phyloP scores from a whole-genome alignment of 2,329 filamentous ascomycete genomes.

The Alternaria panax region DNA sequence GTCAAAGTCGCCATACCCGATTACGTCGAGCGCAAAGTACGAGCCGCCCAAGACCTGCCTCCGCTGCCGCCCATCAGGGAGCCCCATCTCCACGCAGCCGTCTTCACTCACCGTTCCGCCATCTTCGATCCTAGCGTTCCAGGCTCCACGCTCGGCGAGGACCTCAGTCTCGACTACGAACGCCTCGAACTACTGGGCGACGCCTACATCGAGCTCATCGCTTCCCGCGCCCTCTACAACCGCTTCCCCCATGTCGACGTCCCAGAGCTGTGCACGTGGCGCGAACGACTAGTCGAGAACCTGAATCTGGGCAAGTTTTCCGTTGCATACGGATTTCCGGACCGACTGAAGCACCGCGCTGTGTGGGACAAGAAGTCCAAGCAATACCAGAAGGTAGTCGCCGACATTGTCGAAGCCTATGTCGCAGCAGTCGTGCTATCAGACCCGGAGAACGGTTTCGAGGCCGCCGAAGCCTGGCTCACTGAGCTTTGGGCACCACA shows the following conservation, averaged over 20 bases:
- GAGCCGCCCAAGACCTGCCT: conserved; percentile 55
- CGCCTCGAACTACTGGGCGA: conserved; percentile 89
- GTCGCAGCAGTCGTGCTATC: conserved; percentile 79
- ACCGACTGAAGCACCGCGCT: conserved; percentile 63
- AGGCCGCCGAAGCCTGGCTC: conserved; percentile 72
- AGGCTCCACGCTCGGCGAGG: conserved; percentile 23
- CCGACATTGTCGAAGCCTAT: conserved; percentile 91
- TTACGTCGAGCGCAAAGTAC: conserved; percentile 38
- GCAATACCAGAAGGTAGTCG: conserved; percentile 71
- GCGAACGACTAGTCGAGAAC: conserved; percentile 83
- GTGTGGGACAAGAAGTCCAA: conserved; percentile 40
- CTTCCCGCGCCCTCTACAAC: conserved; percentile 76
- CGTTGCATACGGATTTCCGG: conserved; percentile 72
- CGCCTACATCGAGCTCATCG: conserved; percentile 79
- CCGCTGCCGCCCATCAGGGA: conserved; percentile 69
- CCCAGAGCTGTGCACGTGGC: conserved; percentile 76
- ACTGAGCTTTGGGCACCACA: conserved; percentile 71
- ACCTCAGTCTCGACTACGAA: conserved; percentile 68
- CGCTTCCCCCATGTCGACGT: conserved; percentile 71
- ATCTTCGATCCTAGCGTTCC: conserved; percentile 30
- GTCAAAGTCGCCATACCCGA: conserved; percentile 32
- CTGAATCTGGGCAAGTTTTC: conserved; percentile 76
- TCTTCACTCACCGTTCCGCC: conserved; percentile 68
- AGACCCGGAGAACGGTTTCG: conserved; percentile 68
- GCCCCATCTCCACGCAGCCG: conserved; percentile 64